These are phyloP conservation scores for Penicillium malachiteum DNA, from an alignment of 495 filamentous ascomycete genomes.

Conservation along the genomic window DNA sequence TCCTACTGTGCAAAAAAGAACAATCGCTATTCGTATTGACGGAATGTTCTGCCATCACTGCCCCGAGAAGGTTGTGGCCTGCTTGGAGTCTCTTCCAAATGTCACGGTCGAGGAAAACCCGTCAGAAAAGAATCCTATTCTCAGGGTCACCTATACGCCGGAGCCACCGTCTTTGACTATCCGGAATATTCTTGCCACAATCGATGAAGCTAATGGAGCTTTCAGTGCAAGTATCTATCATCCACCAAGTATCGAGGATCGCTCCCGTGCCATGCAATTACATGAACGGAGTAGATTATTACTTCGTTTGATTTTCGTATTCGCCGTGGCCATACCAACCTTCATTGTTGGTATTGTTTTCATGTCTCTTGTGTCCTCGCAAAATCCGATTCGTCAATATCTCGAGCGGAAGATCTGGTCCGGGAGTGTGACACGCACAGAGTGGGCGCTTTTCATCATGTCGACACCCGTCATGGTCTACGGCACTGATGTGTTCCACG, in stretches of 20 bases:
- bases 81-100: slow-evolving; percentile 51
- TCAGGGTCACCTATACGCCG: slow-evolving; percentile 72
- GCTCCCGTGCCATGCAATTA: slow-evolving; percentile 67
- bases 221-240: slow-evolving; percentile 73
- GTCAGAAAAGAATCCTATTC: slow-evolving; percentile 58
- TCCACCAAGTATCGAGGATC: slow-evolving; percentile 81
- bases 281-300: slow-evolving; percentile 62
- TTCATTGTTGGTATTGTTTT: slow-evolving; percentile 89
- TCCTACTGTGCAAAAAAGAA: slow-evolving; percentile 41
- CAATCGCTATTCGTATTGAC: slow-evolving; percentile 64
- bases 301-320: slow-evolving; percentile 64
- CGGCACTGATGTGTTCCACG: slow-evolving; percentile 83
- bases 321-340: slow-evolving; percentile 78
- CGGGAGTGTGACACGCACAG: slow-evolving; percentile 70
- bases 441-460: slow-evolving; percentile 83
- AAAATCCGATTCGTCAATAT: slow-evolving; percentile 55
- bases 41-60: slow-evolving; percentile 92
- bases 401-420: slow-evolving; percentile 69
- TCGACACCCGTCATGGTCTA: slow-evolving; percentile 90
- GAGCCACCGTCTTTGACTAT: slow-evolving; percentile 70
- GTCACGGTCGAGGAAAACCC: slow-evolving; percentile 50
- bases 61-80: slow-evolving; percentile 57
- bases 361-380: slow-evolving; percentile 72
- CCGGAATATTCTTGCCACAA: slow-evolving; percentile 65
- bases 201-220: slow-evolving; percentile 60